These are phyloP conservation scores for Wickerhamiella galacta DNA, from an alignment of 805 yeast genomes.

Conservation along the genomic window DNA sequence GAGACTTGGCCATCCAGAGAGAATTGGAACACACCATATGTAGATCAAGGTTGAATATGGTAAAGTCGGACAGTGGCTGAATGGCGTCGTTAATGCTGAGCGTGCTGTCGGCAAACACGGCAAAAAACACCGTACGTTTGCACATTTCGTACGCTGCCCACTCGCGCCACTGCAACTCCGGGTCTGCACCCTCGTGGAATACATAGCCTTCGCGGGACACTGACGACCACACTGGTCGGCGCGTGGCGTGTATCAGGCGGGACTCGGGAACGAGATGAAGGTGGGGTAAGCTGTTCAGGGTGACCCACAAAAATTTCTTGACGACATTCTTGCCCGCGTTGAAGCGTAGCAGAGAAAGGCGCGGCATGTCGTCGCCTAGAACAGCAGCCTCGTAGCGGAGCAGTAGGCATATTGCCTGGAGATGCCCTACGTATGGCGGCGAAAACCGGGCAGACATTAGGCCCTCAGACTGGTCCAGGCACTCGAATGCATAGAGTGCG, in stretches of 20 bases:
- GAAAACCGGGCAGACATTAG: conserved; percentile 5
- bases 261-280: background rate
- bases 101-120: conserved; percentile 17
- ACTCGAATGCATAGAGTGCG: conserved; percentile 13
- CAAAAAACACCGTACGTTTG: conserved; percentile 21
- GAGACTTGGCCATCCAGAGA: conserved; percentile 17
- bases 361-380: conserved; percentile 9
- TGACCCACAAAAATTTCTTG: conserved; percentile 14
- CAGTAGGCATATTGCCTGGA: conserved; percentile 19
- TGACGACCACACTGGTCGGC: conserved; percentile 17
- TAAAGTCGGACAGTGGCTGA: conserved; percentile 7
- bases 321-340: conserved; percentile 12
- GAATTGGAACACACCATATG: conserved; percentile 18
- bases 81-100: background rate
- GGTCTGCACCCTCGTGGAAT: conserved; percentile 17
- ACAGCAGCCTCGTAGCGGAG: conserved; percentile 18
- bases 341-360: conserved; percentile 5
- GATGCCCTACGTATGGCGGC: conserved; percentile 11
- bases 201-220: conserved; percentile 14
- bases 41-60: conserved; percentile 19
- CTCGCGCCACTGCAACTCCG: conserved; percentile 26
- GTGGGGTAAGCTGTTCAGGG: conserved; percentile 14
- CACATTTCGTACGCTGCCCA: conserved; percentile 32
- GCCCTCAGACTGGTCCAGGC: conserved; percentile 8
- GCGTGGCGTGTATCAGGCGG: conserved; percentile 1